Evolutionary conservation across 2,329 filamentous ascomycete species (phyloP).

Genomic region (Chaetomium sp.): DNA sequence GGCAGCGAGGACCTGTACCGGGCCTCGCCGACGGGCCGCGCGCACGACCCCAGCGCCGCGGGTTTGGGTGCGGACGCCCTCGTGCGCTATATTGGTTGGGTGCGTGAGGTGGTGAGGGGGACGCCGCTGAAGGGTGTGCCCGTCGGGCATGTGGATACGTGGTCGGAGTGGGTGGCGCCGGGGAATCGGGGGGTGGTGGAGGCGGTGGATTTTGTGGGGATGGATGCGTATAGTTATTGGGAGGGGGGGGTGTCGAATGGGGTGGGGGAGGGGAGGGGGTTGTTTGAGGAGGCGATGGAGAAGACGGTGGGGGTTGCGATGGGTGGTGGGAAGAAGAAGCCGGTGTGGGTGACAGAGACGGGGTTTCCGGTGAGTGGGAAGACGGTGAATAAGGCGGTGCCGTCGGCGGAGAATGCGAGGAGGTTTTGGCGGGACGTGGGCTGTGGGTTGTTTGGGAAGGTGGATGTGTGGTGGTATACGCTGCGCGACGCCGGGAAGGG

Average conservation of each 20-base stretch:
- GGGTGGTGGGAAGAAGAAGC: background rate
- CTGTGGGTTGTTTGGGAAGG: conserved; percentile 9
- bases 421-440: conserved; percentile 21
- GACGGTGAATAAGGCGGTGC: conserved; percentile 61
- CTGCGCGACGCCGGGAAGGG: background rate
- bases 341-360: conserved; percentile 17
- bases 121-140: background rate
- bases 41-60: background rate
- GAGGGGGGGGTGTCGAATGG: conserved; percentile 1
- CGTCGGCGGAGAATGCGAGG: conserved; percentile 65
- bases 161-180: background rate
- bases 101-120: background rate
- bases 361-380: conserved; percentile 79
- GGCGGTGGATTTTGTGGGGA: conserved; percentile 11
- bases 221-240: conserved; percentile 17
- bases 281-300: conserved; percentile 12
- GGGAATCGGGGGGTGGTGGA: background rate
- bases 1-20: conserved; percentile 21
- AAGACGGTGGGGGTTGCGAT: conserved; percentile 48
- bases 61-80: background rate
- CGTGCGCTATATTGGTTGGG: background rate
- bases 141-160: conserved; percentile 14
- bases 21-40: background rate
- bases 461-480: conserved; percentile 19
- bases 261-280: background rate